Evolutionary conservation across 192 early-diverging fungal genomes (phyloP).

Genomic region (Coemansia sp.): DNA sequence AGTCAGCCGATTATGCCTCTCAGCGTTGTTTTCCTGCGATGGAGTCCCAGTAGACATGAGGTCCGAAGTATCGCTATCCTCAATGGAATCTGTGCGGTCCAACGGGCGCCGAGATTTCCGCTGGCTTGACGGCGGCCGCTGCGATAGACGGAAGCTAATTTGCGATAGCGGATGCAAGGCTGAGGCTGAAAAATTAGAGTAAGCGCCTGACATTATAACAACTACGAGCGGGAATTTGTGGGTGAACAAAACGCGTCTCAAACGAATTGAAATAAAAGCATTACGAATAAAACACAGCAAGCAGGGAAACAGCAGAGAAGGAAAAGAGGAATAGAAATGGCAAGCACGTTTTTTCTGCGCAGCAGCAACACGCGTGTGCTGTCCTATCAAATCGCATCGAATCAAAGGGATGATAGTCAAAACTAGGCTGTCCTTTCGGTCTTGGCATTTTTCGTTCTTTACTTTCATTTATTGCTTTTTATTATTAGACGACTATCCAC

Average conservation of each 20-base stretch:
- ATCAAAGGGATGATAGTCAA: background rate
- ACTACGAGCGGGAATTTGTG: background rate
- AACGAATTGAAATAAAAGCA: background rate
- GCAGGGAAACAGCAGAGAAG: background rate
- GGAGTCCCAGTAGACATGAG: background rate
- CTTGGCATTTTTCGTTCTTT: background rate
- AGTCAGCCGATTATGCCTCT: background rate
- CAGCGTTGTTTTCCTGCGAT: slow-evolving; percentile 3
- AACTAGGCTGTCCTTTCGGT: background rate
- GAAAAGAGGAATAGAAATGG: too few relatives aligned
- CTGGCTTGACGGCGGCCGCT: slow-evolving; percentile 29
- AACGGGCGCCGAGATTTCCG: slow-evolving; percentile 6
- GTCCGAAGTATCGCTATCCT: slow-evolving; percentile 24
- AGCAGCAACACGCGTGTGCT: slow-evolving; percentile 1
- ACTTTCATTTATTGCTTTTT: background rate
- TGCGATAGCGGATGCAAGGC: slow-evolving; percentile 35
- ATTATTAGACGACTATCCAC: background rate
- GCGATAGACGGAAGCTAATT: slow-evolving; percentile 46
- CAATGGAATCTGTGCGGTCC: slow-evolving; percentile 46
- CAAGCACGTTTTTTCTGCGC: background rate
- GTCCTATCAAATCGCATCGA: background rate
- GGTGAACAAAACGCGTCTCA: background rate
- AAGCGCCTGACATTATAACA: slow-evolving; percentile 15
- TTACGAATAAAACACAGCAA: background rate
- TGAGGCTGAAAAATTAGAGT: slow-evolving; percentile 4